phyloP scores from a whole-genome alignment of 768 basidiomycete species.

The Thelephora aurantiotincta region DNA sequence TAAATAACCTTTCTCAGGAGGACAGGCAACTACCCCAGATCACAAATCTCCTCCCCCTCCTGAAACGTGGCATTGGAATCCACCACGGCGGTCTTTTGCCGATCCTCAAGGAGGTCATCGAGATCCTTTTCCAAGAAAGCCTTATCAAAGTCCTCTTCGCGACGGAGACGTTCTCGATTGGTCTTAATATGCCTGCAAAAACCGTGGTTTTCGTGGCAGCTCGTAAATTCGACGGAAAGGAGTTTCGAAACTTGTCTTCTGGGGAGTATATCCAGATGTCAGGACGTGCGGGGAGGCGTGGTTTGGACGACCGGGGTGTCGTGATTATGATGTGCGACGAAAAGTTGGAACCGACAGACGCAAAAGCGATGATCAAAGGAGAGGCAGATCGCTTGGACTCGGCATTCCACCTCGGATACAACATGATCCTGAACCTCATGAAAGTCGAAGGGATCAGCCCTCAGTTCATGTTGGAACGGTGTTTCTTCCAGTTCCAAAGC shows the following conservation, averaged over 20 bases:
- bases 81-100: conserved; percentile 97
- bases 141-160: conserved; percentile 97
- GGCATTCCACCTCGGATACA: conserved; percentile 97
- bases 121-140: conserved; percentile 97
- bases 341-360: conserved; percentile 83
- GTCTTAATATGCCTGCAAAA: conserved; percentile 98
- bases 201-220: conserved; percentile 96
- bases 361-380: conserved; percentile 96
- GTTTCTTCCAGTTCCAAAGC: conserved; percentile 98
- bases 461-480: conserved; percentile 94
- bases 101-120: conserved; percentile 96
- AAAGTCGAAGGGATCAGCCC: conserved; percentile 97
- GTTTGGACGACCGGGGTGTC: conserved; percentile 94
- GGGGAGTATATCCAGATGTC: conserved; percentile 99
- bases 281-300: conserved; percentile 92
- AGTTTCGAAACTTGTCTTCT: conserved; percentile 84
- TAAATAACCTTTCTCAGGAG: conserved; percentile 73
- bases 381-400: conserved; percentile 95
- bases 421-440: conserved; percentile 97
- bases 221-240: conserved; percentile 91
- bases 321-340: conserved; percentile 99
- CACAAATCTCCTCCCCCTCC: conserved; percentile 77
- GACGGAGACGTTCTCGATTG: conserved; percentile 97
- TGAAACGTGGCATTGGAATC: conserved; percentile 92
- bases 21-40: conserved; percentile 92